These are phyloP conservation scores for Hypocreales sp. DNA, from an alignment of 2,329 filamentous ascomycete species.

Conservation along the genomic window DNA sequence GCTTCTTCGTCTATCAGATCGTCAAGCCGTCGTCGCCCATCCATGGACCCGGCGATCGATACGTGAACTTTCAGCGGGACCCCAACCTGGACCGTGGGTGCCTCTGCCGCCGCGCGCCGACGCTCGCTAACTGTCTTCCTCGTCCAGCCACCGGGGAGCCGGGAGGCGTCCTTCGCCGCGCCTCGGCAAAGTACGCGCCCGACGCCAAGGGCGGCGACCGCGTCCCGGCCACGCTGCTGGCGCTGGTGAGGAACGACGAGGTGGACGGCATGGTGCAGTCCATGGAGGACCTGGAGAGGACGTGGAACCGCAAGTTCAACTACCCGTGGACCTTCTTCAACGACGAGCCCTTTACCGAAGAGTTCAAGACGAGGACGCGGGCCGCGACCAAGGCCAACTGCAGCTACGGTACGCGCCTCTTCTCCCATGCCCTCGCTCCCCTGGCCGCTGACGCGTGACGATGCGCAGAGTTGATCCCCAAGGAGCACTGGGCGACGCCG, in stretches of 20 bases:
- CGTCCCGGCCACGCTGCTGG: constrained; percentile 85
- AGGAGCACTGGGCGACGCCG: constrained; percentile 86
- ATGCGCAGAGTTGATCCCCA: constrained; percentile 63
- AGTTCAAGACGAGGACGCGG: constrained; percentile 74
- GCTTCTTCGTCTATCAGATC: constrained; percentile 66
- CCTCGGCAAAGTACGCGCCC: constrained; percentile 62
- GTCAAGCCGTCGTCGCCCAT: constrained; percentile 40
- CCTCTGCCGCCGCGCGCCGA: constrained; percentile 1
- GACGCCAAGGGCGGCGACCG: constrained; percentile 62
- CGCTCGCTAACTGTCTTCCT: constrained; percentile 6
- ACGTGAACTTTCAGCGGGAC: constrained; percentile 54
- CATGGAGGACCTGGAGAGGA: constrained; percentile 83
- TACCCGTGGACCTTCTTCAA: constrained; percentile 99
- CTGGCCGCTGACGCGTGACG: constrained; percentile 2
- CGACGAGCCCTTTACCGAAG: constrained; percentile 80
- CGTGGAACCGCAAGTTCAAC: constrained; percentile 98
- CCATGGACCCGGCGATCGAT: constrained; percentile 23
- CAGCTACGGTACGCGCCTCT: constrained; percentile 65
- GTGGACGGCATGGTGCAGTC: constrained; percentile 68
- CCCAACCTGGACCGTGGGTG: constrained; percentile 73
- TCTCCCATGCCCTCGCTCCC: too few relatives aligned
- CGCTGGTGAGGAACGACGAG: constrained; percentile 86
- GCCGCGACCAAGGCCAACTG: constrained; percentile 80
- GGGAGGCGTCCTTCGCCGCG: constrained; percentile 56
- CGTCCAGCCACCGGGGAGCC: constrained; percentile 65